These are phyloP conservation scores for Lipomyces orientalis DNA, from an alignment of 805 yeast species.

Conservation along the genomic window DNA sequence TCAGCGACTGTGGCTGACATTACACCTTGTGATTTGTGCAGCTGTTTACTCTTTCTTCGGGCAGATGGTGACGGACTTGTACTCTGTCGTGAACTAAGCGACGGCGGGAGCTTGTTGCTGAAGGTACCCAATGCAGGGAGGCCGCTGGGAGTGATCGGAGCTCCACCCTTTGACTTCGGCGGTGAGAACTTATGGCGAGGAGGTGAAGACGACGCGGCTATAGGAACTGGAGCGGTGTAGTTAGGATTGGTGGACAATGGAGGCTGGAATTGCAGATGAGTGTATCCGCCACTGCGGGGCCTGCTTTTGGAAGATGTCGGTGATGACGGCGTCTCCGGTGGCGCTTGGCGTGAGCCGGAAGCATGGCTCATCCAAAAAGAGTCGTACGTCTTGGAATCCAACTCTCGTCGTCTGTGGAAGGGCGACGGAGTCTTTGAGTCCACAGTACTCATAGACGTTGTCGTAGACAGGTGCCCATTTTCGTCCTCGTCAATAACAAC, in stretches of 20 bases:
- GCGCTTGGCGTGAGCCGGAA: not conserved
- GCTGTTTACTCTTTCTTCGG: not conserved
- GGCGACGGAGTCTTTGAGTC: not conserved
- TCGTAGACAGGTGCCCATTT: slow-evolving; percentile 19
- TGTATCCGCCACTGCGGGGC: slow-evolving; percentile 1
- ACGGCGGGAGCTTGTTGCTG: slow-evolving; percentile 31
- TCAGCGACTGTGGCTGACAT: slow-evolving; percentile 23
- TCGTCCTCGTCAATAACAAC: slow-evolving; percentile 19
- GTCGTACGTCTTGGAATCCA: slow-evolving; percentile 17
- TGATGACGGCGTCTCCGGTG: not conserved
- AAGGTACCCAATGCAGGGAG: slow-evolving; percentile 36
- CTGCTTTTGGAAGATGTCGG: not conserved
- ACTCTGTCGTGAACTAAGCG: slow-evolving; percentile 15
- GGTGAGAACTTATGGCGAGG: slow-evolving; percentile 14
- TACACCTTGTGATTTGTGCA: not conserved
- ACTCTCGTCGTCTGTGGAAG: not conserved
- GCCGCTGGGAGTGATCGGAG: slow-evolving; percentile 25
- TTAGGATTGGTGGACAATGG: slow-evolving; percentile 14
- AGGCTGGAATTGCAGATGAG: slow-evolving; percentile 14
- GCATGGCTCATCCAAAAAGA: slow-evolving; percentile 17
- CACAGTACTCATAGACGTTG: not conserved
- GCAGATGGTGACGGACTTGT: slow-evolving; percentile 27
- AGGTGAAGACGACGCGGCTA: slow-evolving; percentile 9
- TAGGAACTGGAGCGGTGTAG: slow-evolving; percentile 8
- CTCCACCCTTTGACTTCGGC: slow-evolving; percentile 16